Conservation (phyloP, 345 rosid genomes). For the Populus nigra region DNA sequence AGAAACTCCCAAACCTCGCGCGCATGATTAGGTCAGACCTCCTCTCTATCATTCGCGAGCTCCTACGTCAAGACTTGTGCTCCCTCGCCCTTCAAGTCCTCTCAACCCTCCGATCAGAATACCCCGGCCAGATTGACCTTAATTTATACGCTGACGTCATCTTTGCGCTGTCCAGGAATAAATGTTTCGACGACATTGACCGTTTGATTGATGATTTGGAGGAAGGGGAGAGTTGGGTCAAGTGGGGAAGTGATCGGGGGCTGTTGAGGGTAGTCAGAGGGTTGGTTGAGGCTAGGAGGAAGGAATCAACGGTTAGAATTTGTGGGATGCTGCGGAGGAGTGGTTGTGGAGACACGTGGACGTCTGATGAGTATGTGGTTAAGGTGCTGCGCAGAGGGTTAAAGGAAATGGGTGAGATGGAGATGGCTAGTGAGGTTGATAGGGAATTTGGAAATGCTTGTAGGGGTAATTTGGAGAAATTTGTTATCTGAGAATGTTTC, state of each 20-base stretch:
- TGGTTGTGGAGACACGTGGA: constrained; percentile 62
- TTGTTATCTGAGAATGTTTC: neutral
- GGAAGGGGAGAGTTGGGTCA: constrained; percentile 22
- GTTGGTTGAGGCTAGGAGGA: constrained; percentile 57
- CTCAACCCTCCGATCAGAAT: constrained; percentile 59
- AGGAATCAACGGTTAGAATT: constrained; percentile 68
- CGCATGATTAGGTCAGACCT: constrained; percentile 78
- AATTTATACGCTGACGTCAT: constrained; percentile 60
- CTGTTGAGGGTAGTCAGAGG: constrained; percentile 52
- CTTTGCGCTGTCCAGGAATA: constrained; percentile 49
- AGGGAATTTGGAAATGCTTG: constrained; percentile 28
- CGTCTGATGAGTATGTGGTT: constrained; percentile 53
- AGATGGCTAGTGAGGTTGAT: constrained; percentile 54
- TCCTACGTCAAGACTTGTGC: constrained; percentile 77
- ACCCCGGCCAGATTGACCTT: constrained; percentile 47
- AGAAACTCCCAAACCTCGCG: constrained; percentile 52
- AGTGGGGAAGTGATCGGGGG: constrained; percentile 47
- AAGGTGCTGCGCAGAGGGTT: constrained; percentile 61
- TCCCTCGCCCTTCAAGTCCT: constrained; percentile 68
- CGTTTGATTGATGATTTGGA: constrained; percentile 50
- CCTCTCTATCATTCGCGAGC: constrained; percentile 59
- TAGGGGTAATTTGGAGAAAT: constrained; percentile 22
- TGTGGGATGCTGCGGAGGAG: constrained; percentile 57
- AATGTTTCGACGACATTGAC: constrained; percentile 51
- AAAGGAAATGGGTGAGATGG: constrained; percentile 57